A percentile compares a stretch with the other conserved stretches of the same genome.
These are phyloP conservation scores for Sphaerulina populicola DNA, from an alignment of 2,329 filamentous ascomycete species.

Conservation along the genomic window DNA sequence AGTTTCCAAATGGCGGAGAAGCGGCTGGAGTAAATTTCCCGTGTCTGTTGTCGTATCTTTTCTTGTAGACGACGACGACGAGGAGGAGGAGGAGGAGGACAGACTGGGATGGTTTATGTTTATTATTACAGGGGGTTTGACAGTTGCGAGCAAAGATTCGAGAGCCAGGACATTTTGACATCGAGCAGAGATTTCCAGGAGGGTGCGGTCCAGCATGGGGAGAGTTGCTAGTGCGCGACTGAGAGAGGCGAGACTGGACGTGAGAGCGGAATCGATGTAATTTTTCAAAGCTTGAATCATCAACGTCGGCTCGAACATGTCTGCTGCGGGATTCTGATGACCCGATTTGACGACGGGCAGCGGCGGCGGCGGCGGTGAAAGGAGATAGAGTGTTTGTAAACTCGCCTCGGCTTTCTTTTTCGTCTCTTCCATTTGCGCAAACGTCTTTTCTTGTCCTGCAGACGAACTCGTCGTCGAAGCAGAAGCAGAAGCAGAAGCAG, in stretches of 20 bases:
- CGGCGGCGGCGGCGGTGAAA: constrained; percentile 65
- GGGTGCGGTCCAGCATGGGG: constrained; percentile 69
- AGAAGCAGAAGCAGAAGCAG: constrained; percentile 22
- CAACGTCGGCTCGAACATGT: constrained; percentile 54
- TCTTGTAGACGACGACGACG: background rate
- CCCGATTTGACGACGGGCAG: constrained; percentile 38
- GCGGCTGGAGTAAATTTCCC: constrained; percentile 57
- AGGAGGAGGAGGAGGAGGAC: too few species aligned
- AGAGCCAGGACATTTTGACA: constrained; percentile 90
- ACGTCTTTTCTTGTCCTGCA: constrained; percentile 36
- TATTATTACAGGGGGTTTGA: constrained; percentile 48
- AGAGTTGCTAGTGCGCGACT: constrained; percentile 69
- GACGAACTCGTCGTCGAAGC: constrained; percentile 16
- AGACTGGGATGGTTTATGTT: constrained; percentile 57
- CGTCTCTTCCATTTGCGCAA: constrained; percentile 61
- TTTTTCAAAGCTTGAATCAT: constrained; percentile 69
- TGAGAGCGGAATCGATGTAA: constrained; percentile 73
- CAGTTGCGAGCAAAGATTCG: constrained; percentile 64
- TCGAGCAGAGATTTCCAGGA: constrained; percentile 70
- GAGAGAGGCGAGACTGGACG: constrained; percentile 67
- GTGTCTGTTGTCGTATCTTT: constrained; percentile 10
- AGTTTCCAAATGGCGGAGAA: constrained; percentile 69
- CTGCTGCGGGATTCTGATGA: constrained; percentile 34
- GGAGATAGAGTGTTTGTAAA: constrained; percentile 66
- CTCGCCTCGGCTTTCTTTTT: constrained; percentile 66